Evolutionary conservation across 1,284 basidiomycete species (phyloP).

Genomic region (Wallemia mellicola): DNA sequence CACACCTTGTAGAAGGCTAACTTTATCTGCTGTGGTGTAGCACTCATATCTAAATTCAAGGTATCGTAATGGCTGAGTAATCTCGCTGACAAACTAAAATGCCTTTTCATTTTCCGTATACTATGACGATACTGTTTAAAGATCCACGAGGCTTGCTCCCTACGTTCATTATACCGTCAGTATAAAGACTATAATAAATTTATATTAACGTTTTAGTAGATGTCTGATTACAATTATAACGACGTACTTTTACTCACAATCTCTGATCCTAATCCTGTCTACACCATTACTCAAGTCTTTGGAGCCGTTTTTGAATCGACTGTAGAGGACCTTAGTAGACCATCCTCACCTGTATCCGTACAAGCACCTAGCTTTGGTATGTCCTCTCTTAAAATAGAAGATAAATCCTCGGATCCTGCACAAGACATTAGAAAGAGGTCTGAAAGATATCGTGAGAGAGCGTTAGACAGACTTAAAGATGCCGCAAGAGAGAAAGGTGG

Average conservation of each 20-base stretch:
- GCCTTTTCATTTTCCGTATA: constrained; percentile 2
- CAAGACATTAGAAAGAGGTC: not conserved
- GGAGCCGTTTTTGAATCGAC: not conserved
- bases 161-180: not conserved
- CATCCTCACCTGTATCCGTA: not conserved
- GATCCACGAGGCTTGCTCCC: constrained; percentile 1
- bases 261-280: not conserved
- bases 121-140: constrained; percentile 12
- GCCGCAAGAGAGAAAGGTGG: not conserved
- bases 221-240: not conserved
- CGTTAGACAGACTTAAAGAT: not conserved
- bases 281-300: not conserved
- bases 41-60: constrained; percentile 18
- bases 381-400: not conserved
- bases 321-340: not conserved
- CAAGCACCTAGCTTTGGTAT: not conserved
- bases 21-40: constrained; percentile 23
- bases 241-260: not conserved
- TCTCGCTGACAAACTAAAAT: not conserved
- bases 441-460: not conserved
- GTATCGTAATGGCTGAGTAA: constrained; percentile 18
- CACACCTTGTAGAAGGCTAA: constrained; percentile 21
- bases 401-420: not conserved
- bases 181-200: not conserved
- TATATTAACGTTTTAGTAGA: no score